Conservation (phyloP, 257 asterid genomes). For the Fraxinus americana region DNA sequence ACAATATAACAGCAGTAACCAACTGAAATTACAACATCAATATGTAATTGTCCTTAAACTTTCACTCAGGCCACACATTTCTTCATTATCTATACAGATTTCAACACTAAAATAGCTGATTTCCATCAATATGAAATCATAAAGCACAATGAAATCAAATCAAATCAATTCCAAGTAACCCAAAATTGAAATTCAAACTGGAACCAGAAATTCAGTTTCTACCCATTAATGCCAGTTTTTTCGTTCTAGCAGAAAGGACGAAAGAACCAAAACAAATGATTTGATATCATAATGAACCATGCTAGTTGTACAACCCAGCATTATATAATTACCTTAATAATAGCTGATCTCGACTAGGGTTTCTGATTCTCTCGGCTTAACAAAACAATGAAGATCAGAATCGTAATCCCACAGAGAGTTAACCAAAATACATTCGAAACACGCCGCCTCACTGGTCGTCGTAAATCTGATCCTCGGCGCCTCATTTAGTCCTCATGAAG, state of each 20-base stretch:
- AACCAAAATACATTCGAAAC: slow-evolving; percentile 64
- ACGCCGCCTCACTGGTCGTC: slow-evolving; percentile 82
- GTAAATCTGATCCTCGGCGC: slow-evolving; percentile 80
- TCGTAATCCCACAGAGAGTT: slow-evolving; percentile 58
- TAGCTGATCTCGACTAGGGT: slow-evolving; percentile 60
- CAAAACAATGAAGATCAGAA: slow-evolving; percentile 63
- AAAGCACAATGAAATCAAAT: not conserved
- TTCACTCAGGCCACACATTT: not conserved
- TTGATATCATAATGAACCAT: slow-evolving; percentile 24
- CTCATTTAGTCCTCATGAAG: slow-evolving; percentile 41
- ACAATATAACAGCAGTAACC: not conserved
- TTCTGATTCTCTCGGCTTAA: slow-evolving; percentile 61
- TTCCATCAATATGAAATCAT: slow-evolving; percentile 9
- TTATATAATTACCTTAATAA: slow-evolving; percentile 44
- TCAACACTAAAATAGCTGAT: not conserved
- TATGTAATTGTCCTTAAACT: not conserved
- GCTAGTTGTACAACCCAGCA: too few species aligned
- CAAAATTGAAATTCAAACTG: slow-evolving; percentile 11
- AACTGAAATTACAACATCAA: not conserved
- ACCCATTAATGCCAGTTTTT: not conserved
- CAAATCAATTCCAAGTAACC: slow-evolving; percentile 1
- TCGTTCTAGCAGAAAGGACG: not conserved
- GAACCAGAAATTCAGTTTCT: not conserved
- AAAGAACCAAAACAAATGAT: not conserved
- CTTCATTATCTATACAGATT: not conserved